Conservation (phyloP, 2,329 filamentous ascomycete genomes). For the Trichoderma arundinaceum region DNA sequence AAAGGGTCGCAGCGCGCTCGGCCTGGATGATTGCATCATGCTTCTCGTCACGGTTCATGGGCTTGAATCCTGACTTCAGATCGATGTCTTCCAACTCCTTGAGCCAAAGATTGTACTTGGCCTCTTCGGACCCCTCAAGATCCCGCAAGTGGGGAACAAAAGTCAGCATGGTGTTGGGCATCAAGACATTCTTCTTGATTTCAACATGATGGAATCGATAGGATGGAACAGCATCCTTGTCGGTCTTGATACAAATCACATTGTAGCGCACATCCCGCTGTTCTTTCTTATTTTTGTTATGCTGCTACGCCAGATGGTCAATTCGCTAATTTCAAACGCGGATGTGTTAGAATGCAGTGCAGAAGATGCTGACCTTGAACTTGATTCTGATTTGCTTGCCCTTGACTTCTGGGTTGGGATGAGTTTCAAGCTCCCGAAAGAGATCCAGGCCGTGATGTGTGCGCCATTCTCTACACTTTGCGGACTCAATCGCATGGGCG, state of each 20-base stretch:
- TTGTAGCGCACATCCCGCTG: slow-evolving; percentile 50
- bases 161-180: slow-evolving; percentile 64
- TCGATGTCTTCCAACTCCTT: slow-evolving; percentile 64
- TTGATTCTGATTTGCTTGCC: slow-evolving; percentile 55
- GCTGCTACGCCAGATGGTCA: slow-evolving; percentile 48
- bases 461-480: slow-evolving; percentile 49
- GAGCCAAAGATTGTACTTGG: slow-evolving; percentile 61
- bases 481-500: slow-evolving; percentile 53
- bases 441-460: slow-evolving; percentile 53
- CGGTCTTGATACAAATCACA: slow-evolving; percentile 55
- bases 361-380: slow-evolving; percentile 52
- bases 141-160: slow-evolving; percentile 66
- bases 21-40: slow-evolving; percentile 55
- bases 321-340: slow-evolving; percentile 16
- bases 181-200: slow-evolving; percentile 64
- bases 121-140: slow-evolving; percentile 61
- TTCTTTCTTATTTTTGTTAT: slow-evolving; percentile 52
- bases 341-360: background rate
- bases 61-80: slow-evolving; percentile 61
- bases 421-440: slow-evolving; percentile 53
- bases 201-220: slow-evolving; percentile 66
- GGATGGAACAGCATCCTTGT: slow-evolving; percentile 59
- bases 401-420: slow-evolving; percentile 45
- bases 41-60: slow-evolving; percentile 59
- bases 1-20: slow-evolving; percentile 58